These are phyloP conservation scores for Backusella sp. DNA, from an alignment of 192 early-diverging fungal genomes.

Conservation along the genomic window DNA sequence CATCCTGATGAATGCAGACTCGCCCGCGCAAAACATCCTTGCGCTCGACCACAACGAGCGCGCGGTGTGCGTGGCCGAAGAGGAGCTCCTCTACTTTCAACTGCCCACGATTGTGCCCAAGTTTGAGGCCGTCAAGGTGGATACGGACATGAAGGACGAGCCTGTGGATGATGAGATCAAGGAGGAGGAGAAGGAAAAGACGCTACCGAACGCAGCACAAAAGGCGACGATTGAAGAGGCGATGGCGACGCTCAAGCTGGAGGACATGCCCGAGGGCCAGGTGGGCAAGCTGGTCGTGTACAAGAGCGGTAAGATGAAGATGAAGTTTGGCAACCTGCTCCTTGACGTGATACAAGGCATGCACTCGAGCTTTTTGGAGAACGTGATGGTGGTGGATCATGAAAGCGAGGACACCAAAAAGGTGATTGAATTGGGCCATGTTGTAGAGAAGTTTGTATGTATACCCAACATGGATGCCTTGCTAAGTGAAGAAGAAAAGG, in stretches of 20 bases:
- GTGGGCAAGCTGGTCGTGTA: slow-evolving; percentile 61
- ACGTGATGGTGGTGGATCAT: slow-evolving; percentile 57
- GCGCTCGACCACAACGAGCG: slow-evolving; percentile 19
- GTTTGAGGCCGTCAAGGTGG: slow-evolving; percentile 37
- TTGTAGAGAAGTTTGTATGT: slow-evolving; percentile 57
- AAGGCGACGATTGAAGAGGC: slow-evolving; percentile 21
- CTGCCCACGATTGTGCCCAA: slow-evolving; percentile 57
- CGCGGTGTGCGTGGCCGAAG: slow-evolving; percentile 29
- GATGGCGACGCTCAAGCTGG: slow-evolving; percentile 8
- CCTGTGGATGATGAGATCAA: slow-evolving; percentile 23
- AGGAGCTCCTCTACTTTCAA: slow-evolving; percentile 62
- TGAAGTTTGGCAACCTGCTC: slow-evolving; percentile 59
- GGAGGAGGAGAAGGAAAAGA: slow-evolving; percentile 13
- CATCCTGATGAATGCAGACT: slow-evolving; percentile 19
- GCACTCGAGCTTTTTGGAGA: slow-evolving; percentile 56
- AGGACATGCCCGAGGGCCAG: slow-evolving; percentile 45
- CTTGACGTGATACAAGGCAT: slow-evolving; percentile 55
- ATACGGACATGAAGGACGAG: slow-evolving; percentile 26
- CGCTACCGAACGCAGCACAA: slow-evolving; percentile 8
- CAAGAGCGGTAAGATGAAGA: slow-evolving; percentile 65
- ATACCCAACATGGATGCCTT: slow-evolving; percentile 58
- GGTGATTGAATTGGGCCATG: slow-evolving; percentile 55
- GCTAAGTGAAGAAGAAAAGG: slow-evolving; percentile 11
- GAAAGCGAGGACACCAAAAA: slow-evolving; percentile 37
- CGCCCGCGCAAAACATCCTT: slow-evolving; percentile 28